These are phyloP conservation scores for Nicotiana rustica DNA, from an alignment of 305 asterid genomes.

Conservation along the genomic window DNA sequence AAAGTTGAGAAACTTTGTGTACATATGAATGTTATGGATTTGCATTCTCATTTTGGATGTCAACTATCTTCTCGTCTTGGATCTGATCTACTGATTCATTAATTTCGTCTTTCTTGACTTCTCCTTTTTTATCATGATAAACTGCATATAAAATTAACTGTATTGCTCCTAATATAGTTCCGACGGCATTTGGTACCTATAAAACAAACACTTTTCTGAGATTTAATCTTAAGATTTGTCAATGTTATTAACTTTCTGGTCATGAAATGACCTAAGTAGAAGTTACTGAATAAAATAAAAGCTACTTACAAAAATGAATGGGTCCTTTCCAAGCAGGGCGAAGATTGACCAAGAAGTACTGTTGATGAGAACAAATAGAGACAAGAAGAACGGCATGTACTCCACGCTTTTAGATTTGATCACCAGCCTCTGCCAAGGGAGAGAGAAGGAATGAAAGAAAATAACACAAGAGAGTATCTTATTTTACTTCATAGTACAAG, in stretches of 20 bases:
- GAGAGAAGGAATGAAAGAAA: neutral
- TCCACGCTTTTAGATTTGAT: conserved; percentile 62
- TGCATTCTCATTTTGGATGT: neutral
- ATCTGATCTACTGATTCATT: conserved; percentile 41
- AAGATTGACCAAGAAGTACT: conserved; percentile 56
- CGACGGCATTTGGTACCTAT: conserved; percentile 65
- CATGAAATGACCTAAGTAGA: neutral
- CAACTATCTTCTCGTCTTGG: neutral
- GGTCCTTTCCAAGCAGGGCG: conserved; percentile 60
- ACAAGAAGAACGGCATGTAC: conserved; percentile 60
- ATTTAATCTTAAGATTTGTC: neutral
- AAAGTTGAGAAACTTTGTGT: neutral
- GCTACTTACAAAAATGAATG: conserved; percentile 51
- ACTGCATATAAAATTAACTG: conserved; percentile 62
- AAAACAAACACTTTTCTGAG: neutral
- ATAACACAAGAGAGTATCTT: neutral
- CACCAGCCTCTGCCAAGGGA: conserved; percentile 51
- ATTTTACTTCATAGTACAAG: neutral
- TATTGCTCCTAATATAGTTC: conserved; percentile 61
- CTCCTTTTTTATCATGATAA: conserved; percentile 51
- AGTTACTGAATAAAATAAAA: neutral
- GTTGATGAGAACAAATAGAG: conserved; percentile 54
- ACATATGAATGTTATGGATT: neutral
- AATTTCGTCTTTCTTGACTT: conserved; percentile 34
- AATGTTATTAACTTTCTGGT: neutral